Evolutionary conservation across 2,329 filamentous ascomycete genomes (phyloP), one percentile per base, ranked within the genome.

Genomic region (Epicoccum sorghinum): DNA sequence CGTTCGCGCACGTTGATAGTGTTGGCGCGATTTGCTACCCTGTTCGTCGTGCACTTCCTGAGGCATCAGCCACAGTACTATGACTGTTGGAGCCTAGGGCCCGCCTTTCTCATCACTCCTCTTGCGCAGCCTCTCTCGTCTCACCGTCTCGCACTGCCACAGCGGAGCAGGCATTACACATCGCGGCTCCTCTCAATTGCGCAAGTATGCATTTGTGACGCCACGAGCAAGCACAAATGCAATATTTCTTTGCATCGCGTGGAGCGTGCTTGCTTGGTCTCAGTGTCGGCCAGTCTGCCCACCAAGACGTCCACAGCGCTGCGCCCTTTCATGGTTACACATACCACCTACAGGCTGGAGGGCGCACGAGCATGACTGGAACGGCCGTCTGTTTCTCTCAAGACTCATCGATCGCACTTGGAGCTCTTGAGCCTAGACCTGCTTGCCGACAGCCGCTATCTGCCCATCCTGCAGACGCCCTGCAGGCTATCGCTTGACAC

Each of bases 71-170:
- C 65, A 67, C 60, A 42, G 57, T 7, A 23, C 48, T 52, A 52
- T n/a, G n/a, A 9, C 13, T 12, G 1, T 40, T 23, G 5, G 23
- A 39, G 36, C 30, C 7, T 46, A 52, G 48, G 32, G 27, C 50
- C 57, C 60, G 47, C 55, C 47, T 51, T 55, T 46, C 37, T 40
- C 51, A 54, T 43, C 50, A 27, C 33, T 42, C 48, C 23, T 52
- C 48, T 47, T 63, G 61, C 65, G 64, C 65, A 67, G 62, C 59
- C 54, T 49, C 33, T 46, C 29, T 49, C 39, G 38, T 54, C 59
- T 65, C 66, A 67, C 66, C 65, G 66, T 57, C 58, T 14, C 46
- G 64, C 67, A 69, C 61, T 66, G 64, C 65, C 65, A 66, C 63
- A 67, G 24, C 41, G 18, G 38, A n/a, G 45, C 58, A 59, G 35